A percentile compares a stretch with the other conserved stretches of the same genome.
phyloP scores from a whole-genome alignment of 2,329 filamentous ascomycete genomes.

The Fusarium illudens region DNA sequence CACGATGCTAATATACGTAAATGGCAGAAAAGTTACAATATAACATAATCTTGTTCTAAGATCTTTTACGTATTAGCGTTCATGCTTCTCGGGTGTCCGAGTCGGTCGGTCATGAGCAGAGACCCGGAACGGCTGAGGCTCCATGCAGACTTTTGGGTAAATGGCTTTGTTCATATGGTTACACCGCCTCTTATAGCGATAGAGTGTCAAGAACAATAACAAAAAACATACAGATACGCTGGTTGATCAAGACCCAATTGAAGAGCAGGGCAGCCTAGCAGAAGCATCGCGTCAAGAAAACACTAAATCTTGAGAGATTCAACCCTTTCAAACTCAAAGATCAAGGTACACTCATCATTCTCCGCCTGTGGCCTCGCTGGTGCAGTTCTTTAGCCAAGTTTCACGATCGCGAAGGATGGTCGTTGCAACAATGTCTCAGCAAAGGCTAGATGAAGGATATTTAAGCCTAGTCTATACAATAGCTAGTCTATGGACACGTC shows the following conservation, averaged over 20 bases:
- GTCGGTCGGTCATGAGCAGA: too few relatives aligned
- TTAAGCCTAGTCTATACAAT: neutral
- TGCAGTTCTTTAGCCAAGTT: neutral
- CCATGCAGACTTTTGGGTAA: neutral
- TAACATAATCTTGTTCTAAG: slow-evolving; percentile 42
- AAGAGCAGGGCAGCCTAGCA: too few relatives aligned
- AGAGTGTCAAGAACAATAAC: too few relatives aligned
- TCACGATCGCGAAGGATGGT: neutral
- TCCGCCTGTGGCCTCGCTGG: too few relatives aligned
- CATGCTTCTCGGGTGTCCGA: neutral
- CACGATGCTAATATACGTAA: neutral
- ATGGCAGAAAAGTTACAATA: slow-evolving; percentile 36
- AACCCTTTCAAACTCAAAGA: too few relatives aligned
- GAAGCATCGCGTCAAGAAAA: too few relatives aligned
- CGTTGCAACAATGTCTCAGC: too few relatives aligned
- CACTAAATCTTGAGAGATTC: too few relatives aligned
- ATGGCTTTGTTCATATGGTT: neutral
- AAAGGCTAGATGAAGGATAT: neutral
- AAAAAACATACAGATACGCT: too few relatives aligned
- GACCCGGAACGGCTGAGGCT: neutral
- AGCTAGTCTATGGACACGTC: neutral
- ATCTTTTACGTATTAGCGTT: neutral
- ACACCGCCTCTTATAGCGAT: neutral
- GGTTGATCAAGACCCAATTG: neutral
- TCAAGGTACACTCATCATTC: too few relatives aligned